Conservation (phyloP, 2,329 filamentous ascomycete genomes). For the Neofusicoccum cordaticola region DNA sequence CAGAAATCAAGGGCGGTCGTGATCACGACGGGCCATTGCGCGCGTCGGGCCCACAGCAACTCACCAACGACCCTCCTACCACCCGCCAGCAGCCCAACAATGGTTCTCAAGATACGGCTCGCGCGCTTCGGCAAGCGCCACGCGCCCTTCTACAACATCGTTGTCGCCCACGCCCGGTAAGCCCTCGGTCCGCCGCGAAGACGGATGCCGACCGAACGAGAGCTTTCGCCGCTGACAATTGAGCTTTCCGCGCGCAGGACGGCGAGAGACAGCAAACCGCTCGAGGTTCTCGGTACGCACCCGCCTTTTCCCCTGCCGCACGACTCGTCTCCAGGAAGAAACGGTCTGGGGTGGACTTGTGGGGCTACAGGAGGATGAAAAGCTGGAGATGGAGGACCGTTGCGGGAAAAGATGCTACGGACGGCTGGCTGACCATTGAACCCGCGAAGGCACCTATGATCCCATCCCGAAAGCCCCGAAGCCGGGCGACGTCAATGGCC, state of each 20-base stretch:
- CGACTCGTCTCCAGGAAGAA: not conserved
- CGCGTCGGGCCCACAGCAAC: not conserved
- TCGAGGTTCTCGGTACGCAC: slow-evolving; percentile 82
- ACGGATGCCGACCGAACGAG: not conserved
- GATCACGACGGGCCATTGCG: not conserved
- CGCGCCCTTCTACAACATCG: slow-evolving; percentile 94
- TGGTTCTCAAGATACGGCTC: slow-evolving; percentile 93
- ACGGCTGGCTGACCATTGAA: not conserved
- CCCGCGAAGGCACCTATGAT: slow-evolving; percentile 60
- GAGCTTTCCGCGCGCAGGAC: slow-evolving; percentile 55
- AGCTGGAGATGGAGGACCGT: too few species aligned
- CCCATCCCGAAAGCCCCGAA: slow-evolving; percentile 55
- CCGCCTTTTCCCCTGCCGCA: slow-evolving; percentile 47
- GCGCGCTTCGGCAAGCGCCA: slow-evolving; percentile 89
- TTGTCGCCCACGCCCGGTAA: slow-evolving; percentile 88
- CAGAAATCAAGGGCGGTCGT: not conserved
- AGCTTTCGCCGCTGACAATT: not conserved
- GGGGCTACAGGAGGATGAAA: not conserved
- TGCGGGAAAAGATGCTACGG: not conserved
- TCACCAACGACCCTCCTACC: too few species aligned
- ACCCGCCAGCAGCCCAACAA: slow-evolving; percentile 34
- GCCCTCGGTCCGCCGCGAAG: slow-evolving; percentile 21
- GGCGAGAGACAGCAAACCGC: slow-evolving; percentile 79
- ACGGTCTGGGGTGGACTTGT: too few species aligned
- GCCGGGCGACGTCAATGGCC: slow-evolving; percentile 49